Conservation (phyloP, 257 asterid species). For the Solanum chilense region DNA sequence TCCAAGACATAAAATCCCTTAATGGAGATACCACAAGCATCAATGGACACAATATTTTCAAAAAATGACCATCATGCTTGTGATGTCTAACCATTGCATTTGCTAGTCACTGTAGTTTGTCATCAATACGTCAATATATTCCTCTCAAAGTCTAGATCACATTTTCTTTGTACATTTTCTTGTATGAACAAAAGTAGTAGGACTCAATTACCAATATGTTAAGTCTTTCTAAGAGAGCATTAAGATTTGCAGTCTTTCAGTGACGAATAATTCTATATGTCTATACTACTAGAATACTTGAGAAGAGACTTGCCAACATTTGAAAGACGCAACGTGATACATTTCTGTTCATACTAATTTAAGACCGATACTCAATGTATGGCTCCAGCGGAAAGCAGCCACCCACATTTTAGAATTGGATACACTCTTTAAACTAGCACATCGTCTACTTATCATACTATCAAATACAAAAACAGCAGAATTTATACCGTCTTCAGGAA, state of each 20-base stretch:
- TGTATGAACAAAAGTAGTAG: neutral
- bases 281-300: neutral
- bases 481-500: neutral
- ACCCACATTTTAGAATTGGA: neutral
- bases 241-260: neutral
- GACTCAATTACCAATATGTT: neutral
- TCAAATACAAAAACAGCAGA: neutral
- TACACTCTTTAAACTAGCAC: neutral
- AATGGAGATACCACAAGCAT: neutral
- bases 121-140: neutral
- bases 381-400: neutral
- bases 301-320: neutral
- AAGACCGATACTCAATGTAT: neutral
- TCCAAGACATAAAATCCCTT: neutral
- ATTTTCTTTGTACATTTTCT: neutral
- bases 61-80: neutral
- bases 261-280: neutral
- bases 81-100: neutral
- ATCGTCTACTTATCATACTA: neutral
- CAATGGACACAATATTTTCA: neutral
- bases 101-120: neutral
- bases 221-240: neutral
- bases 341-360: neutral
- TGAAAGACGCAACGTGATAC: neutral
- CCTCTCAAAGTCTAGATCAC: neutral